phyloP scores from a whole-genome alignment of 306 rosid genomes.

The Crataegus laevigata region DNA sequence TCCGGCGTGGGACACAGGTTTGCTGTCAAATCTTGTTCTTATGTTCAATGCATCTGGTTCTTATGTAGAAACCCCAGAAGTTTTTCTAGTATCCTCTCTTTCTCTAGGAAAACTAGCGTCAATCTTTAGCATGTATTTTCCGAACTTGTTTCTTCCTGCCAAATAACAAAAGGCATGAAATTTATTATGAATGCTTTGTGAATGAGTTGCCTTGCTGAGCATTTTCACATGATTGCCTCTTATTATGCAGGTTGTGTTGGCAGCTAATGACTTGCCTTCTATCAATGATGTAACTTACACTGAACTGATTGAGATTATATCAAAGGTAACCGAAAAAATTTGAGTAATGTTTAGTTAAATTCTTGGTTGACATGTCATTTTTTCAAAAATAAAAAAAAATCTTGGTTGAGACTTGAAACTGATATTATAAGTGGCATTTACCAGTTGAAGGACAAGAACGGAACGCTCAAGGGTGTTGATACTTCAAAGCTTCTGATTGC shows the following conservation, averaged over 20 bases:
- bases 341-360: constrained; percentile 1
- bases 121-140: not conserved
- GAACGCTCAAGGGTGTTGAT: constrained; percentile 64
- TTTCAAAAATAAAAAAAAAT: not conserved
- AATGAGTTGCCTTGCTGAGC: constrained; percentile 7
- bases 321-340: constrained; percentile 42
- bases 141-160: not conserved
- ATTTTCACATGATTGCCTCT: constrained; percentile 10
- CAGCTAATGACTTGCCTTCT: constrained; percentile 95
- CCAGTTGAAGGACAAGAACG: constrained; percentile 75
- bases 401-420: constrained; percentile 15
- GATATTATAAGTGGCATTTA: constrained; percentile 21
- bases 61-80: not conserved
- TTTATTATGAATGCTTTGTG: not conserved
- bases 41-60: not conserved
- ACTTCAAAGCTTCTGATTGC: constrained; percentile 67
- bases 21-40: constrained; percentile 15
- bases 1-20: constrained; percentile 84
- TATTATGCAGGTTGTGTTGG: constrained; percentile 72
- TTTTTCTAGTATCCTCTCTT: not conserved
- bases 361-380: constrained; percentile 9
- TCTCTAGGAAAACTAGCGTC: not conserved
- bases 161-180: not conserved
- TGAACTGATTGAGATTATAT: constrained; percentile 72
- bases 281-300: constrained; percentile 77